A percentile compares a stretch with the other conserved stretches of the same genome.
Conservation (phyloP, 129 eudicot genomes). For the Silybum marianum region DNA sequence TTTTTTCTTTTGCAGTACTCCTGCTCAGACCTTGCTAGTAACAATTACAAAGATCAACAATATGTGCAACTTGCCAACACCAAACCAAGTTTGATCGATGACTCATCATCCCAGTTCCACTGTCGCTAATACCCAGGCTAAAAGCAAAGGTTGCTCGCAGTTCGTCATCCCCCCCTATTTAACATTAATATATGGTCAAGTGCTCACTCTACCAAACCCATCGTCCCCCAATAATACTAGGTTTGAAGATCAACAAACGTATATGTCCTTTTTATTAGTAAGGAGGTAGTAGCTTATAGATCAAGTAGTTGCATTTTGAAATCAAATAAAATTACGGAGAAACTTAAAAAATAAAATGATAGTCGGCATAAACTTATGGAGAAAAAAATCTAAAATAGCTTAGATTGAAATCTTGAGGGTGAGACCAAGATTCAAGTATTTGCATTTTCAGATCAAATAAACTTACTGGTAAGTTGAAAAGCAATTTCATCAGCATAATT, state of each 20-base stretch:
- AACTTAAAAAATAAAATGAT: neutral
- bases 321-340: neutral
- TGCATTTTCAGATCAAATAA: constrained; percentile 6
- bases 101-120: neutral
- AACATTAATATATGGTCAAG: neutral
- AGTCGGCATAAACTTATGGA: neutral
- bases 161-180: neutral
- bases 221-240: neutral
- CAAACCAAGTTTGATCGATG: neutral
- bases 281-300: neutral
- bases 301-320: constrained; percentile 2
- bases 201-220: neutral
- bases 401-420: constrained; percentile 4
- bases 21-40: neutral
- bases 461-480: neutral
- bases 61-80: neutral
- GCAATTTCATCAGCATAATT: neutral
- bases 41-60: neutral
- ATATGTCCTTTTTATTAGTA: neutral
- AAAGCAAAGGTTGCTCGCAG: neutral
- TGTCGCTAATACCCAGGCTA: neutral
- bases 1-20: neutral
- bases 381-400: neutral
- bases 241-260: neutral
- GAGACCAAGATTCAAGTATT: neutral